A percentile compares a stretch with the other conserved stretches of the same genome.
These are phyloP conservation scores for Aureobasidium namibiae DNA, from an alignment of 2,329 filamentous ascomycete species.

Conservation along the genomic window DNA sequence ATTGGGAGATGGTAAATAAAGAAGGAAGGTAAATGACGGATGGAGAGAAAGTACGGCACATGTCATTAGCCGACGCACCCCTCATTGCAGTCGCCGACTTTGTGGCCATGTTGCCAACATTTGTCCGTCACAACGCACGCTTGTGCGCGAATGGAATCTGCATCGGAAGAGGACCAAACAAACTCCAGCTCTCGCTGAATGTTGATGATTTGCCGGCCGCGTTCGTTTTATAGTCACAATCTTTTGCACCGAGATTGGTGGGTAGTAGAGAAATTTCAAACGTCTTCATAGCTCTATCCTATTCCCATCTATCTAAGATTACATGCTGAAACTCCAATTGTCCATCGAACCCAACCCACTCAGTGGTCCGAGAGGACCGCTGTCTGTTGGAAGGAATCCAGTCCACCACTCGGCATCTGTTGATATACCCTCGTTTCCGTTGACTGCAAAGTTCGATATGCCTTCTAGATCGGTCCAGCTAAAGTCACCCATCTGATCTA, in stretches of 20 bases:
- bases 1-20: background rate
- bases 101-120: background rate
- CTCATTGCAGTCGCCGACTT: background rate
- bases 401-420: constrained; percentile 29
- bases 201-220: too few relatives aligned
- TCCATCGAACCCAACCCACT: constrained; percentile 25
- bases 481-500: constrained; percentile 41
- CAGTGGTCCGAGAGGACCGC: constrained; percentile 25
- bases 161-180: background rate
- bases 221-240: too few relatives aligned
- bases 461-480: constrained; percentile 41
- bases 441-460: constrained; percentile 41
- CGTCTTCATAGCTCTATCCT: background rate
- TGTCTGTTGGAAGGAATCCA: constrained; percentile 29
- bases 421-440: constrained; percentile 27
- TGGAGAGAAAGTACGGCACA: background rate
- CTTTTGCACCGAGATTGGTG: too few relatives aligned
- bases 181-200: background rate
- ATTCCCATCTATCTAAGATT: background rate
- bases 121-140: background rate
- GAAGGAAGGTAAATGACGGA: background rate
- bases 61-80: background rate
- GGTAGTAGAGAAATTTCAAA: too few relatives aligned
- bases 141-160: background rate
- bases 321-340: constrained; percentile 22